Evolutionary conservation across 345 rosid species (phyloP), one percentile per base, ranked within the genome.

Genomic region (Noccaea bulbosa): DNA sequence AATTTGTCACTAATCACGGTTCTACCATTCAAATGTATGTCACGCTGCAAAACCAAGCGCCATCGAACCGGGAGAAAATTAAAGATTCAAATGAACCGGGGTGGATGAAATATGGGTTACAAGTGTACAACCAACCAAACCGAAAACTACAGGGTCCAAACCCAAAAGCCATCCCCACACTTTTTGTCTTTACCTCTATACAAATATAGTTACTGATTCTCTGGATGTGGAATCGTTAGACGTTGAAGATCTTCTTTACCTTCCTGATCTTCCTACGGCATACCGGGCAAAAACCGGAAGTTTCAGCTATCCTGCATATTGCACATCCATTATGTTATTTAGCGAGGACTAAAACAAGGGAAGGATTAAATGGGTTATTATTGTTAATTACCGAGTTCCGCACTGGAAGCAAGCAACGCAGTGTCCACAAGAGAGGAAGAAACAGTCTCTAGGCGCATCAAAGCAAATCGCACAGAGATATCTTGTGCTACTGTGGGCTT

Each of bases 341-440:
- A 27, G 30, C 3, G 30, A 27, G 4, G 3, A 4, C 4, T 3
- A 27, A 27, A 16, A 30, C 48, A 32, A 11, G 24, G 12, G 53
- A 32, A 53, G 27, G 17, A 58, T 8, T 15, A 14, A 38, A 48
- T 12, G 8, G 48, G 45, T 16, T 35, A 7, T 34, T 62, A 33
- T 30, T 9, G 41, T 2, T 27, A 27, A 41, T 56, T 89, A 92
- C 99, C 98, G 86, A 48, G 90, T 82, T 77, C 98, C 98, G 53
- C 99, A 95, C 6, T 75, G 92, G 75, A 83, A 92, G 78, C 97
- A 95, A 72, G 99, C 85, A 22, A 92, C 87, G 59, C 96, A 95
- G 72, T 92, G 98, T 41, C 99, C 99, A 69, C 99, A 95, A 11
- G 97, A 97, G 83, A 95, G 98, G 81, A 95, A 94, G 80, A 92